Conservation (phyloP, 2,329 filamentous ascomycete genomes). For the Aspergillus tamarii region DNA sequence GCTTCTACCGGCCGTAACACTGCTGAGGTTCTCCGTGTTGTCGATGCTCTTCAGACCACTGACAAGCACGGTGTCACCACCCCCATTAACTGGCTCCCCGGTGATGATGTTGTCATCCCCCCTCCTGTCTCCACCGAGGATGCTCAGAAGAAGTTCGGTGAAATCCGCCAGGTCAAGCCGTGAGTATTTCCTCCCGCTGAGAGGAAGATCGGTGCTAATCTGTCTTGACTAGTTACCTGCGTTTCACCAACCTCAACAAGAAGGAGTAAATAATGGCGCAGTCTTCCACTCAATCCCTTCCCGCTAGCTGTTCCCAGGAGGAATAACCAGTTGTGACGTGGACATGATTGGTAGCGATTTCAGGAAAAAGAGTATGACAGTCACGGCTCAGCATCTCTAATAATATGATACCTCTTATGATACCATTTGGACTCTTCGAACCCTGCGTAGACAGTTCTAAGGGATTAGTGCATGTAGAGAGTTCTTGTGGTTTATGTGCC, state of each 20-base stretch:
- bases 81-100: constrained; percentile 87
- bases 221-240: constrained; percentile 36
- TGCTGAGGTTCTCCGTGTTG: constrained; percentile 75
- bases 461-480: not conserved
- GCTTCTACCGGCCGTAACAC: constrained; percentile 87
- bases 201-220: constrained; percentile 7
- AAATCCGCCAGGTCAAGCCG: constrained; percentile 65
- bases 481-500: not conserved
- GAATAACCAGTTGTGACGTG: constrained; percentile 1
- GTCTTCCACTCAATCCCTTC: constrained; percentile 4
- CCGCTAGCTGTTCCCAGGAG: not conserved
- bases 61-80: constrained; percentile 89
- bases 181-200: constrained; percentile 33
- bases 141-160: constrained; percentile 84
- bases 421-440: not conserved
- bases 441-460: not conserved
- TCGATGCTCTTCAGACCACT: constrained; percentile 80
- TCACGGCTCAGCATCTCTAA: constrained; percentile 12
- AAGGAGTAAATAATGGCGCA: constrained; percentile 30
- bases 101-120: constrained; percentile 91
- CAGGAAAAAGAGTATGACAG: constrained; percentile 15
- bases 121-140: constrained; percentile 81
- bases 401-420: constrained; percentile 18
- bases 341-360: constrained; percentile 4
- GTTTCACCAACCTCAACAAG: constrained; percentile 41